Percentiles rank a stretch among this genome's conserved stretches.
Evolutionary conservation across 139 green algal genomes (phyloP).

Genomic region (Coccomyxa sp.): DNA sequence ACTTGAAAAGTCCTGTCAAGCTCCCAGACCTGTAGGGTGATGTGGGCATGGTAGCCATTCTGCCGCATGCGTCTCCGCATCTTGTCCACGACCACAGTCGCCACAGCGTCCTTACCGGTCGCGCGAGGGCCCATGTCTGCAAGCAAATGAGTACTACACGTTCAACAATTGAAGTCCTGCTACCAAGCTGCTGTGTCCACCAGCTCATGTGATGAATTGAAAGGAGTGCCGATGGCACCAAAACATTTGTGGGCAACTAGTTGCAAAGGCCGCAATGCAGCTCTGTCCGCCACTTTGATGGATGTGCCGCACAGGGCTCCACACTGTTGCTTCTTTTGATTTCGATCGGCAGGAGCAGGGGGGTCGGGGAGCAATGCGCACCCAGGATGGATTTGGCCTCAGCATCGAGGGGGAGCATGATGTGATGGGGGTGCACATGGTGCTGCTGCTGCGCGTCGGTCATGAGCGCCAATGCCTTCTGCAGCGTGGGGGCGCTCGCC

Average conservation of each 20-base stretch:
- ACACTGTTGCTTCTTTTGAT: too few relatives aligned
- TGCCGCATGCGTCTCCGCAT: conserved; percentile 36
- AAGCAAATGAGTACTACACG: not conserved
- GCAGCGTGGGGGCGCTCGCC: conserved; percentile 10
- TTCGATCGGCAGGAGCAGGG: too few relatives aligned
- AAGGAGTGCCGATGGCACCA: too few relatives aligned
- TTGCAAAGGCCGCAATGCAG: too few relatives aligned
- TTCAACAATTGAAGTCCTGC: not conserved
- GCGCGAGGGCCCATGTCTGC: conserved; percentile 4
- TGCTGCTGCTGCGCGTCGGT: conserved; percentile 15
- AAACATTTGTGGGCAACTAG: too few relatives aligned
- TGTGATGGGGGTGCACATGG: conserved; percentile 23
- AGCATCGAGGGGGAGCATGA: conserved; percentile 19
- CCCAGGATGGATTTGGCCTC: conserved; percentile 24
- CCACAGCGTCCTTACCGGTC: conserved; percentile 6
- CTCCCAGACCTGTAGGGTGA: conserved; percentile 39
- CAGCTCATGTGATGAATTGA: not conserved
- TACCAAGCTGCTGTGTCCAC: not conserved
- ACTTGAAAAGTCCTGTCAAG: too few relatives aligned
- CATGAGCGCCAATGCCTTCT: conserved; percentile 14
- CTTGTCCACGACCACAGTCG: conserved; percentile 31
- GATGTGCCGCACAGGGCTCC: too few relatives aligned
- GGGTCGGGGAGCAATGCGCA: not conserved
- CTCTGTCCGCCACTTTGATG: too few relatives aligned
- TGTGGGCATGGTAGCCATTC: conserved; percentile 45